A percentile compares a stretch with the other conserved stretches of the same genome.
Conservation (phyloP, 305 asterid genomes). For the Plantago coronopus region DNA sequence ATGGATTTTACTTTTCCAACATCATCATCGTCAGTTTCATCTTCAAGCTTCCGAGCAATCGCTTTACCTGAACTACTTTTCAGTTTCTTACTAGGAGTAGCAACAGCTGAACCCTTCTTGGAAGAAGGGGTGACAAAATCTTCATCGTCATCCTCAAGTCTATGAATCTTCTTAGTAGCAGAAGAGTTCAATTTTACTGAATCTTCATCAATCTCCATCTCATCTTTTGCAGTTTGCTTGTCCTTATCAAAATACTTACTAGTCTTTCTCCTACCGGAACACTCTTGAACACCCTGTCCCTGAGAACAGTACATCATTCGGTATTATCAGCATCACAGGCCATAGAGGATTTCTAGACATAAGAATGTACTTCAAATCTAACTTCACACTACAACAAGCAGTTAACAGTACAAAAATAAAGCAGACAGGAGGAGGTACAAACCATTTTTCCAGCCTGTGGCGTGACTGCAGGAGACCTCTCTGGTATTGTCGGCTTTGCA, state of each 20-base stretch:
- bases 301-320: slow-evolving; percentile 19
- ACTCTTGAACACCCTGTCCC: slow-evolving; percentile 64
- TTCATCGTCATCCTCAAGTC: slow-evolving; percentile 55
- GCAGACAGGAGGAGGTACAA: slow-evolving; percentile 10
- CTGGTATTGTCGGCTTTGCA: slow-evolving; percentile 38
- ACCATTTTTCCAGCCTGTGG: slow-evolving; percentile 45
- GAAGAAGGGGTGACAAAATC: slow-evolving; percentile 58
- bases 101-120: slow-evolving; percentile 39
- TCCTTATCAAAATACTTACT: slow-evolving; percentile 82
- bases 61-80: slow-evolving; percentile 71
- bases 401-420: background rate
- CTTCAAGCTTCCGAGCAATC: slow-evolving; percentile 43
- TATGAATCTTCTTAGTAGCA: slow-evolving; percentile 51
- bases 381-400: background rate
- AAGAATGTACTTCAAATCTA: slow-evolving; percentile 12
- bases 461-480: slow-evolving; percentile 43
- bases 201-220: slow-evolving; percentile 50
- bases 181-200: slow-evolving; percentile 58
- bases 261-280: slow-evolving; percentile 74
- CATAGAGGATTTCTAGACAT: too few species aligned
- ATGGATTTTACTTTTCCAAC: slow-evolving; percentile 43
- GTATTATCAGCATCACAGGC: slow-evolving; percentile 1
- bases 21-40: slow-evolving; percentile 65
- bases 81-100: slow-evolving; percentile 64
- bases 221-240: slow-evolving; percentile 42